A percentile compares a stretch with the other conserved stretches of the same genome.
These are phyloP conservation scores for Abrus precatorius DNA, from an alignment of 306 rosid genomes.

Conservation along the genomic window DNA sequence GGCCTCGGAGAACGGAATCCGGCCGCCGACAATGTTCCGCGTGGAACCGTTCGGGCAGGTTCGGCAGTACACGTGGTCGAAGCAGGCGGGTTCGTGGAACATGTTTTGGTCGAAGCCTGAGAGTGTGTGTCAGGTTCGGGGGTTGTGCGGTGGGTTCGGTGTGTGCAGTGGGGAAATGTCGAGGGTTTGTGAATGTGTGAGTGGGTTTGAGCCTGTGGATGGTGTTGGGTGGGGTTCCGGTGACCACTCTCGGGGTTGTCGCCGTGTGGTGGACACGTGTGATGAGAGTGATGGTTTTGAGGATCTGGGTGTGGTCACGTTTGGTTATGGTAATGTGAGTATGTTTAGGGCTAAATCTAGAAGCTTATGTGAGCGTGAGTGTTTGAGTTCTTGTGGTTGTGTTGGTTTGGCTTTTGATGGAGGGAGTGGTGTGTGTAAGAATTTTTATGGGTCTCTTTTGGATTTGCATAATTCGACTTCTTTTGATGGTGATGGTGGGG, in stretches of 20 bases:
- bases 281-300: slow-evolving; percentile 51
- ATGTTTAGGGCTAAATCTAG: slow-evolving; percentile 20
- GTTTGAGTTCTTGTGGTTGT: slow-evolving; percentile 65
- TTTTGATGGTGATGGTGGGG: slow-evolving; percentile 22
- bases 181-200: slow-evolving; percentile 57
- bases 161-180: slow-evolving; percentile 44
- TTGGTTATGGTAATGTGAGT: slow-evolving; percentile 44
- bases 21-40: slow-evolving; percentile 63
- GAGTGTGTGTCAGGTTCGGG: slow-evolving; percentile 52
- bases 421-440: slow-evolving; percentile 53
- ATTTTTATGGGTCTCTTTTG: slow-evolving; percentile 56
- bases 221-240: slow-evolving; percentile 56
- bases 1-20: slow-evolving; percentile 48
- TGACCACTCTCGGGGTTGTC: slow-evolving; percentile 69
- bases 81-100: slow-evolving; percentile 65
- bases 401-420: slow-evolving; percentile 57
- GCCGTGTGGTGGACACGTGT: slow-evolving; percentile 44
- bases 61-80: slow-evolving; percentile 75
- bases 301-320: slow-evolving; percentile 51
- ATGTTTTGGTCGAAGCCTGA: slow-evolving; percentile 75
- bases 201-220: slow-evolving; percentile 63
- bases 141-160: slow-evolving; percentile 73
- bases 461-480: slow-evolving; percentile 65
- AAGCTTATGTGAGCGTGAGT: slow-evolving; percentile 53
- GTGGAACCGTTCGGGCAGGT: slow-evolving; percentile 64